These are phyloP conservation scores for Saccharomyces hybrid DNA, from an alignment of 1,139 yeast species.

Conservation along the genomic window DNA sequence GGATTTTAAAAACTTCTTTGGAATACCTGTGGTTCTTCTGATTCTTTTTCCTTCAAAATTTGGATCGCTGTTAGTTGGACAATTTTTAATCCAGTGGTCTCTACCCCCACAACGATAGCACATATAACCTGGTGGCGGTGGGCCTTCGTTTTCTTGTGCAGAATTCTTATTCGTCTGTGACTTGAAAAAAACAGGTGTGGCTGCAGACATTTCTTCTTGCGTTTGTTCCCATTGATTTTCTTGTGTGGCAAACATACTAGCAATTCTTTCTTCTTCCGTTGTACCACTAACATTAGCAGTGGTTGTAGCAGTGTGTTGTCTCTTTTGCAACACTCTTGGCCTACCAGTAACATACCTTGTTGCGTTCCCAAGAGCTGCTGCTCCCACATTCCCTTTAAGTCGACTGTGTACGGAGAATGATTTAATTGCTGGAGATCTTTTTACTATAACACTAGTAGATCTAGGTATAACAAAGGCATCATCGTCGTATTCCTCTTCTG, in stretches of 20 bases:
- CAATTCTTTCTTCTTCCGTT: constrained; percentile 81
- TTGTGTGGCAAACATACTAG: constrained; percentile 87
- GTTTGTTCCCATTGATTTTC: constrained; percentile 92
- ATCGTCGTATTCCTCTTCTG: constrained; percentile 76
- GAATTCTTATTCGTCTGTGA: constrained; percentile 23
- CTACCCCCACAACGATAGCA: constrained; percentile 95
- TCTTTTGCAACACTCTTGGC: constrained; percentile 46
- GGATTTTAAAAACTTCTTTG: constrained; percentile 81
- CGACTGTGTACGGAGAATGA: constrained; percentile 13
- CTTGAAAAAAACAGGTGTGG: constrained; percentile 52
- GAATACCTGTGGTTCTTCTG: constrained; percentile 94
- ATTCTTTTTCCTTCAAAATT: constrained; percentile 88
- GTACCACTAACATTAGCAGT: constrained; percentile 29
- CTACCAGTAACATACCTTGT: constrained; percentile 81
- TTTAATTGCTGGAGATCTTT: constrained; percentile 66
- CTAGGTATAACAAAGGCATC: constrained; percentile 80
- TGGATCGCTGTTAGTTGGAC: constrained; percentile 92
- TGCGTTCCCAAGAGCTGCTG: constrained; percentile 66
- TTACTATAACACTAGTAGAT: constrained; percentile 74
- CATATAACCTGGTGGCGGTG: constrained; percentile 92
- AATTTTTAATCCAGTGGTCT: constrained; percentile 93
- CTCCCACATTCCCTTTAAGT: constrained; percentile 44
- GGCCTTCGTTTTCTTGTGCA: constrained; percentile 29
- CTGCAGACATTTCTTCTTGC: constrained; percentile 80
- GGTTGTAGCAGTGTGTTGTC: constrained; percentile 10